phyloP scores from a whole-genome alignment of 345 rosid species.

The Cardiospermum halicacabum region DNA sequence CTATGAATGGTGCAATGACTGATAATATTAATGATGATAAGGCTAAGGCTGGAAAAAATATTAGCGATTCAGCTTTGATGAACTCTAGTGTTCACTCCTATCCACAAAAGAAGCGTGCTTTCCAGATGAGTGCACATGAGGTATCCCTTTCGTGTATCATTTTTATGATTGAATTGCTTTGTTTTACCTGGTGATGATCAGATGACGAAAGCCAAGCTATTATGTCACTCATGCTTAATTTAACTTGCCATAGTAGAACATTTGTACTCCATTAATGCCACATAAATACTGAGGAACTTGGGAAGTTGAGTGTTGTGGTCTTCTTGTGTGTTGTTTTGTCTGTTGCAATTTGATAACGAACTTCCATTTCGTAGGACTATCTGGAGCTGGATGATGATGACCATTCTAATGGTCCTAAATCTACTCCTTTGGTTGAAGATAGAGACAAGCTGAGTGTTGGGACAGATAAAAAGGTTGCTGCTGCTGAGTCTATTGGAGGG shows the following conservation, averaged over 20 bases:
- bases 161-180: no score
- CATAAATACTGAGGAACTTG: neutral
- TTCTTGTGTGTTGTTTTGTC: neutral
- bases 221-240: neutral
- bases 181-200: neutral
- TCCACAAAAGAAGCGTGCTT: conserved; percentile 41
- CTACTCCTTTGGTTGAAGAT: conserved; percentile 26
- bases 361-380: conserved; percentile 45
- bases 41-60: conserved; percentile 23
- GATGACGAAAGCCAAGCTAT: neutral
- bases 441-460: conserved; percentile 32
- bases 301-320: neutral
- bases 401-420: conserved; percentile 20
- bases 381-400: conserved; percentile 70
- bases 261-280: neutral
- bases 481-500: conserved; percentile 30
- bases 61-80: conserved; percentile 24
- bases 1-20: conserved; percentile 27
- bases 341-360: neutral
- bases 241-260: neutral
- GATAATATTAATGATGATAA: conserved; percentile 24
- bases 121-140: conserved; percentile 87
- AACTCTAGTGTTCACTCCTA: conserved; percentile 30
- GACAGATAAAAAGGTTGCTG: conserved; percentile 24
- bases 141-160: no score